Base-by-base conservation (phyloP, 169 alveolate species). In the Eimeria sp. region DNA sequence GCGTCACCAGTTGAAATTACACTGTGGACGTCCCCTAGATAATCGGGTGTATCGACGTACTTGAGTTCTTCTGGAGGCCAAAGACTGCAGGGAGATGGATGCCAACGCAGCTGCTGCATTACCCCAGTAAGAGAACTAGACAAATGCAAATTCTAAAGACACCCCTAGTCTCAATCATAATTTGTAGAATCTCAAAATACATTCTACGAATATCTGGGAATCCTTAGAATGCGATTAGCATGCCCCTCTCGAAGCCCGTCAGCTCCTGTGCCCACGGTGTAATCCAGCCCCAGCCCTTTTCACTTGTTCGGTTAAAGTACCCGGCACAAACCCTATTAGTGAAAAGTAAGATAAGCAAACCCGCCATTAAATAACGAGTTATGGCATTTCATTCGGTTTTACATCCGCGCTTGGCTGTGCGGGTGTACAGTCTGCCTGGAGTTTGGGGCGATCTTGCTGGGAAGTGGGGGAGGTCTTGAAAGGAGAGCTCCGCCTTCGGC, bases 181-280 rank as follows among this genome's bases (percentile, higher is more conserved):
- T 11, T 33, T 16, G 46, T 10, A 71, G n/a, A 13, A 71, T 37
- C n/a, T 52, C 27, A 37, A 37, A 23, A 33, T 71, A 13, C n/a
- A 37, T 71, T 30, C n/a, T 71, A 11, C 6, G 33, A 33, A 16
- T 9, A 33, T 16, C 4, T 4, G 8, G 80, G 76, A 10, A 10
- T 33, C 37, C 80, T 71, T 30, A 11, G 14, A 30, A 71, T 13
- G 54, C 52, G 30, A 4, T 14, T 49, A 33, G 80, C 54, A 33
- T 30, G 54, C 52, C 25, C 80, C 80, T 71, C 80, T 71, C 80
- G 80, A 71, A 71, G 80, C 80, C 80, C 80, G 20, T 1, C 13
- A 37, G 80, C 80, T 49, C 52, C 1, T 71, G 4, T 71, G 80
- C n/a, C 80, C 80, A 30, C 80, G 80, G 13, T 54, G 37, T 33